Conservation (phyloP, 352 stramenopile genomes). For the Pythium myriotylum region DNA sequence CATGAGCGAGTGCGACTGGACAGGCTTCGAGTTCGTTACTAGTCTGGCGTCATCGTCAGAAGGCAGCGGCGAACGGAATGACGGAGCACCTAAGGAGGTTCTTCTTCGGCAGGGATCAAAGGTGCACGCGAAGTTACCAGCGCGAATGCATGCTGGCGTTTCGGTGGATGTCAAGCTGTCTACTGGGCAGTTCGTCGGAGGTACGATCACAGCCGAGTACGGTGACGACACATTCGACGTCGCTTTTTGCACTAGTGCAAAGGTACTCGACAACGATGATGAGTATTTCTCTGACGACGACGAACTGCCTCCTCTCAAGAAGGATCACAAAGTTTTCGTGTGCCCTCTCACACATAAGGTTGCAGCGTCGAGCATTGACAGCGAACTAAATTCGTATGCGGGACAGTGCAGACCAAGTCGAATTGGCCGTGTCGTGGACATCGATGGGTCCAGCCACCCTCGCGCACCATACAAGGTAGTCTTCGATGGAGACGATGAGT, state of each 20-base stretch:
- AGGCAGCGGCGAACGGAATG: background rate
- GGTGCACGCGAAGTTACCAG: slow-evolving; percentile 38
- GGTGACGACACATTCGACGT: slow-evolving; percentile 44
- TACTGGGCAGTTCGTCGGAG: slow-evolving; percentile 38
- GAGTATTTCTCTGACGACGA: slow-evolving; percentile 45
- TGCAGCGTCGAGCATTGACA: background rate
- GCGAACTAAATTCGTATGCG: too few species aligned
- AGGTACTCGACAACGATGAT: slow-evolving; percentile 42
- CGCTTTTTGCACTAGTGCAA: slow-evolving; percentile 41
- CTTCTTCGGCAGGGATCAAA: slow-evolving; percentile 30
- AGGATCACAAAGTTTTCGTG: slow-evolving; percentile 40
- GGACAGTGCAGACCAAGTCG: slow-evolving; percentile 22
- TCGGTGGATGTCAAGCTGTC: slow-evolving; percentile 46
- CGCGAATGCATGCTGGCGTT: slow-evolving; percentile 47
- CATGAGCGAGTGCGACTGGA: slow-evolving; percentile 72
- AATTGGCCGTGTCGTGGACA: slow-evolving; percentile 33
- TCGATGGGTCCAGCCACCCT: slow-evolving; percentile 29
- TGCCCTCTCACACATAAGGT: slow-evolving; percentile 29
- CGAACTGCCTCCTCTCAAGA: slow-evolving; percentile 35
- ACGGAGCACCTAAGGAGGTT: slow-evolving; percentile 16
- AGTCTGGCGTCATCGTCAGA: slow-evolving; percentile 2
- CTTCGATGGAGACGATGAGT: slow-evolving; percentile 36
- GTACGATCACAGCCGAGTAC: slow-evolving; percentile 49
- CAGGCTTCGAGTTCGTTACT: slow-evolving; percentile 48
- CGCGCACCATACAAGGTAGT: slow-evolving; percentile 34